Evolutionary conservation across 1,284 basidiomycete genomes (phyloP).

Genomic region (Hypsizygus ulmarius): DNA sequence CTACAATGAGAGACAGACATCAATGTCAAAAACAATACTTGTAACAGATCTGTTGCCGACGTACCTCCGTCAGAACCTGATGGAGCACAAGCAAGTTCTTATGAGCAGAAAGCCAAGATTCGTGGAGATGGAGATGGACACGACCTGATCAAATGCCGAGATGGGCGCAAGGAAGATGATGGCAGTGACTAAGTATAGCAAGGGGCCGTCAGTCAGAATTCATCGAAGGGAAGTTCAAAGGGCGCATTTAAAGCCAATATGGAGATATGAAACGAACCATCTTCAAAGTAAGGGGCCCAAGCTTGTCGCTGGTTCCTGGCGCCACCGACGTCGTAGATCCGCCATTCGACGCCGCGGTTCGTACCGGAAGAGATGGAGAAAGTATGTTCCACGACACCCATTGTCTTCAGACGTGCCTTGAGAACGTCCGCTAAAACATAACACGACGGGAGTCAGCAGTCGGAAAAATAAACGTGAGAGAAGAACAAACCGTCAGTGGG

Average conservation of each 20-base stretch:
- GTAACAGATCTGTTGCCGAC: conserved; percentile 15
- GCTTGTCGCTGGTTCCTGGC: conserved; percentile 72
- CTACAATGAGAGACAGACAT: conserved; percentile 31
- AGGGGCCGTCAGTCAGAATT: conserved; percentile 11
- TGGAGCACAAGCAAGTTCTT: conserved; percentile 12
- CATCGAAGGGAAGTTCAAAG: background rate
- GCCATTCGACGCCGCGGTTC: conserved; percentile 65
- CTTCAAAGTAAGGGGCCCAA: conserved; percentile 82
- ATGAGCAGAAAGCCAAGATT: conserved; percentile 12
- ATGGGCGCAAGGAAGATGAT: conserved; percentile 84
- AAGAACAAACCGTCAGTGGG: conserved; percentile 65
- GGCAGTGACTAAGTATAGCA: conserved; percentile 56
- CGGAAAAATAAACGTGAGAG: conserved; percentile 12
- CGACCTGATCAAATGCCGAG: conserved; percentile 74
- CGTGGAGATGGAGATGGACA: conserved; percentile 10
- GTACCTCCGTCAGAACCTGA: conserved; percentile 64
- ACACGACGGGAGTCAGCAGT: conserved; percentile 13
- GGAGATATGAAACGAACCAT: conserved; percentile 46
- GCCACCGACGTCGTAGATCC: conserved; percentile 80
- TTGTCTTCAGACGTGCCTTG: conserved; percentile 68
- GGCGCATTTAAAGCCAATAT: background rate
- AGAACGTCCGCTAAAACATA: conserved; percentile 61
- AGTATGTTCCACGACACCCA: conserved; percentile 74
- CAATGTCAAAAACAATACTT: conserved; percentile 10
- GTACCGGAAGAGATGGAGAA: conserved; percentile 62